Evolutionary conservation across 306 rosid species (phyloP).

Genomic region (Fragaria vesca): DNA sequence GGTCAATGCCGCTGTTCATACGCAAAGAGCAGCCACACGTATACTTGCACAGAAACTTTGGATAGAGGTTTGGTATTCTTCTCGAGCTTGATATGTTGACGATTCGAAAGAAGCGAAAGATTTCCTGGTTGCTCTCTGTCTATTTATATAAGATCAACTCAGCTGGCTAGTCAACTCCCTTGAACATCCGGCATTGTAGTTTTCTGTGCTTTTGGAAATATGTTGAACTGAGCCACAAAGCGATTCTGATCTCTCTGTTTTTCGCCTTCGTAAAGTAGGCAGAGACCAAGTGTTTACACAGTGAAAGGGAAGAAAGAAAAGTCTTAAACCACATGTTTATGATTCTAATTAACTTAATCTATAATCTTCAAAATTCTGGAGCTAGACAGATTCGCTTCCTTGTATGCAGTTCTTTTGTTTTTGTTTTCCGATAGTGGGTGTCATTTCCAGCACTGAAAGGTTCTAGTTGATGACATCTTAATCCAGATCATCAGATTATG

Average conservation of each 20-base stretch:
- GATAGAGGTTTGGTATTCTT: background rate
- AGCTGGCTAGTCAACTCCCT: slow-evolving; percentile 20
- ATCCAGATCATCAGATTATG: background rate
- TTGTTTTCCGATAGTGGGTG: background rate
- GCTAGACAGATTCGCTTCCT: background rate
- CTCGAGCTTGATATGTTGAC: background rate
- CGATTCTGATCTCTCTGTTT: background rate
- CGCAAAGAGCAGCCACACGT: background rate
- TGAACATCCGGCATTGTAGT: background rate
- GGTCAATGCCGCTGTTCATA: slow-evolving; percentile 4
- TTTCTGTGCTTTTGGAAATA: slow-evolving; percentile 4
- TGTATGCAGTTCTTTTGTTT: background rate
- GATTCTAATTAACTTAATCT: background rate
- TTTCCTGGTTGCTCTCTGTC: background rate
- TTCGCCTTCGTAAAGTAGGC: background rate
- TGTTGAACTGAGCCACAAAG: background rate
- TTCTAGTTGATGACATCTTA: background rate
- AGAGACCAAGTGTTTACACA: slow-evolving; percentile 21
- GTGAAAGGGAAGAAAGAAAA: background rate
- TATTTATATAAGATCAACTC: slow-evolving; percentile 1
- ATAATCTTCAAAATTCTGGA: background rate
- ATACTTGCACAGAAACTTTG: background rate
- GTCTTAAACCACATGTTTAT: background rate
- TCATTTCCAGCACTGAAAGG: background rate
- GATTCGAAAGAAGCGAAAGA: background rate